Evolutionary conservation across 371 early-diverging fungal genomes (phyloP), one percentile per base, ranked within the genome.

Genomic region (Mucor sp.): DNA sequence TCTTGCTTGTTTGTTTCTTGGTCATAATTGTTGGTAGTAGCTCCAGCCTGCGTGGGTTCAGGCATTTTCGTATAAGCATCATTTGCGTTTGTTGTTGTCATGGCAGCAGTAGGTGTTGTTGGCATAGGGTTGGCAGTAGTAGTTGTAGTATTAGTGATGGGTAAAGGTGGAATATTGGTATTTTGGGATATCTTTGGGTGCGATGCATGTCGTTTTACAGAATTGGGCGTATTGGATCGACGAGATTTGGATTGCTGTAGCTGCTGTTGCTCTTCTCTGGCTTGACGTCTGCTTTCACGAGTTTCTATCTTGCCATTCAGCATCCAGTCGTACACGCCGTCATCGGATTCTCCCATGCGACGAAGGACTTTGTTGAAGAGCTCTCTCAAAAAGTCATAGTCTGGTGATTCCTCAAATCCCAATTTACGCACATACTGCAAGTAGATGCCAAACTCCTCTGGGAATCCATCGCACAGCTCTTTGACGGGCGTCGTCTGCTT

Each of bases 321-420:
- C 91, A 95, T 93, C 98, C 98, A 98, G 76, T 98, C 98, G 71
- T 91, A 97, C n/a, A 96, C 84, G n/a, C 94, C 94, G 74, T 97
- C 97, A 69, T 98, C 96, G 14, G 74, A 78, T 63, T 93, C 93
- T 56, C 91, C 91, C 43, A 85, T 74, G 62, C 87, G 87, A 66
- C 84, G 84, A 58, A 98, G 76, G 2, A 91, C 95, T 66, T 91
- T 90, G 79, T 93, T 91, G 71, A 99, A 94, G 28, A 99, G 77
- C 6, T 91, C 90, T 66, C 91, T 88, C 74, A 99, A 75, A 72
- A 88, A 88, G 76, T 94, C 94, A 77, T 99, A 99, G 77, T 99
- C 96, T 4, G 99, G 99, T n/a, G 91, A 90, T 78, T 98, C 97
- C 72, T 98, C 98, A 74, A 98, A 99, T 30, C 93, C 93, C 23